phyloP scores from a whole-genome alignment of 108 stramenopile genomes.

The Mediolabrus comicus region DNA sequence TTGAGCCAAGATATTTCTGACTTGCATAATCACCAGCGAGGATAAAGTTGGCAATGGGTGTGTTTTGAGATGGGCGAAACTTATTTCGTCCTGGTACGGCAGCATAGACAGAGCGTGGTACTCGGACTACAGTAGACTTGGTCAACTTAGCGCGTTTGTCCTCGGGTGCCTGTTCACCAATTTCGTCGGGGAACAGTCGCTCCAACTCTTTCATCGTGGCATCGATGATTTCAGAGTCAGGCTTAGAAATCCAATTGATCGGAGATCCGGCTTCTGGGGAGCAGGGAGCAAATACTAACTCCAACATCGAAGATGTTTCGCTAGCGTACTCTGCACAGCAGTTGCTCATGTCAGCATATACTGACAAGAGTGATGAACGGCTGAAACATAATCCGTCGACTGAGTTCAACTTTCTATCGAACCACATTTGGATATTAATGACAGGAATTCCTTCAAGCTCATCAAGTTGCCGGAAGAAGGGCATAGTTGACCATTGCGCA shows the following conservation, averaged over 20 bases:
- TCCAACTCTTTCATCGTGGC: constrained; percentile 96
- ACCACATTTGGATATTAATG: constrained; percentile 98
- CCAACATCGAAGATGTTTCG: constrained; percentile 84
- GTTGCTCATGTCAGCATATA: constrained; percentile 95
- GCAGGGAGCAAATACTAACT: constrained; percentile 96
- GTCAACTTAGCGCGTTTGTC: constrained; percentile 65
- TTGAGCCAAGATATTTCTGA: constrained; percentile 94
- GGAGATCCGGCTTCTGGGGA: constrained; percentile 85
- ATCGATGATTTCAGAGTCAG: constrained; percentile 91
- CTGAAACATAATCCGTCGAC: constrained; percentile 96
- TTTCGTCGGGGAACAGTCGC: constrained; percentile 92
- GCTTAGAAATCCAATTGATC: constrained; percentile 84
- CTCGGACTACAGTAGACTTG: constrained; percentile 92
- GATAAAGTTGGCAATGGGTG: constrained; percentile 91
- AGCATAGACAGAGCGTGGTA: constrained; percentile 94
- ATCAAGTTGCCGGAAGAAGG: constrained; percentile 94
- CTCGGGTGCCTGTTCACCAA: constrained; percentile 81
- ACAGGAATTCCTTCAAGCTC: constrained; percentile 96
- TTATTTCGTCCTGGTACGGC: constrained; percentile 93
- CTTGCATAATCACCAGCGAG: constrained; percentile 94
- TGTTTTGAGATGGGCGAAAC: constrained; percentile 90
- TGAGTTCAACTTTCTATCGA: constrained; percentile 91
- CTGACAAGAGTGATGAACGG: constrained; percentile 89
- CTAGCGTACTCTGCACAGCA: constrained; percentile 95
- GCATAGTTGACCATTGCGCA: constrained; percentile 84